Evolutionary conservation across 176 grass and related monocot genomes (phyloP), one percentile per base, ranked within the genome.

Genomic region (Oryza glaberrima): DNA sequence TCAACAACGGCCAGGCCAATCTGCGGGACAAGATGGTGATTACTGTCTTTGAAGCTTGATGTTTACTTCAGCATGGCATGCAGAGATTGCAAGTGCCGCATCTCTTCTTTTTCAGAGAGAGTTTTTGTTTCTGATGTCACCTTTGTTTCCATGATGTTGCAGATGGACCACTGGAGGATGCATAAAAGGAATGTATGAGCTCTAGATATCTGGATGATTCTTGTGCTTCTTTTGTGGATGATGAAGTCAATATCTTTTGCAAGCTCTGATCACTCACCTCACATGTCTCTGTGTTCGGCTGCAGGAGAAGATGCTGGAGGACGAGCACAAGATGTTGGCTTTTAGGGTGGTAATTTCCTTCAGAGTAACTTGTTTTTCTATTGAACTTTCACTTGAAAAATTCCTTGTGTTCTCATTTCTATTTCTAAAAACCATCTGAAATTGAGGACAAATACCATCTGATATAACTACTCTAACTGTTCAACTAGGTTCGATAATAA

Each of bases 141-240:
- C 40, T 51, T 75, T 28, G 9, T 91, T 77, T 28, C 3, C 3
- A 67, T 77, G 79, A 28, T 65, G 45, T 67, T 72, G 65, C 88
- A 99, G 96, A 96, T 94, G 93, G 92, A 96, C 5, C 78, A 87
- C 44, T 94, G 89, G 93, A 91, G 86, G 84, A 90, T 94, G 91
- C 86, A 86, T 25, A 94, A 82, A 90, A 94, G 81, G 75, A 96
- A 82, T 78, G 97, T 96, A 92, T 19, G 90, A 23, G 3, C 19
- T 49, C 76, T 51, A 70, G 47, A 68, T 82, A 69, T 25, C 22
- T 60, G 56, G 56, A 40, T 5, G 13, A 28, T 45, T 6, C 12
- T 65, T 19, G 54, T 72, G 25, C 47, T 51, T 32, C 15, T 43
- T 74, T 10, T 73, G 20, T 73, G 48, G 65, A 70, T 77, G 16